Base-by-base conservation (phyloP, 2,329 filamentous ascomycete genomes). In the Orbilia ellipsospora region DNA sequence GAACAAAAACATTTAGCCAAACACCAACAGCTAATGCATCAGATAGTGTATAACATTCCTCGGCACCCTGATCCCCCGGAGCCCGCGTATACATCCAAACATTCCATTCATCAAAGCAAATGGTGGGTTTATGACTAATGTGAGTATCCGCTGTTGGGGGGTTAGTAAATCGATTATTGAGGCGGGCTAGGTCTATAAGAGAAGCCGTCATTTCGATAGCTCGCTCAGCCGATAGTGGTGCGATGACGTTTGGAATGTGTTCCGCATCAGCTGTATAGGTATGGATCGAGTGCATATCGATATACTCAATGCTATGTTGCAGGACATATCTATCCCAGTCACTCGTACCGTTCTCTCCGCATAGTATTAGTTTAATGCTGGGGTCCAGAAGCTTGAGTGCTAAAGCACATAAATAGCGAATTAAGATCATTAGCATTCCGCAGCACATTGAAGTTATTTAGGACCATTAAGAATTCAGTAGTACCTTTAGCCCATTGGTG, bases 51-150 rank as follows among this genome's bases (percentile, higher is more conserved):
- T 93, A 92, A 79, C 82, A 84, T 80, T 93, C 90, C 82, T 93
- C 91, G 4, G 89, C 91, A 15, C 91, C 91, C 74, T 87, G 81
- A 79, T 90, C 88, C 15, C 91, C 91, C 0, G 90, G 90, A 0
- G 91, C 90, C 7, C 90, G 87, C 63, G 86, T 84, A 0, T 90
- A 90, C 79, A 92, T 90, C 91, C 91, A 94, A 7, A 93, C 90
- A 81, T 93, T 94, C 91, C 91, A 93, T 82, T 93, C 91, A 80
- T 94, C 91, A 80, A 93, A 93, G 84, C 91, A 93, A 81, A 94
- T 92, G 61, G 86, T 90, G 55, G 88, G 90, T 2, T 86, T 84
- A 2, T 87, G 86, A n/a, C 89, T 87, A 0, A 90, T 86, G 48
- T 84, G 83, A 12, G 15, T 63, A 36, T 67, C 70, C 20, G 36